A percentile compares a stretch with the other conserved stretches of the same genome.
Evolutionary conservation across 2,329 filamentous ascomycete species (phyloP).

Genomic region (Aspergillus awamori): DNA sequence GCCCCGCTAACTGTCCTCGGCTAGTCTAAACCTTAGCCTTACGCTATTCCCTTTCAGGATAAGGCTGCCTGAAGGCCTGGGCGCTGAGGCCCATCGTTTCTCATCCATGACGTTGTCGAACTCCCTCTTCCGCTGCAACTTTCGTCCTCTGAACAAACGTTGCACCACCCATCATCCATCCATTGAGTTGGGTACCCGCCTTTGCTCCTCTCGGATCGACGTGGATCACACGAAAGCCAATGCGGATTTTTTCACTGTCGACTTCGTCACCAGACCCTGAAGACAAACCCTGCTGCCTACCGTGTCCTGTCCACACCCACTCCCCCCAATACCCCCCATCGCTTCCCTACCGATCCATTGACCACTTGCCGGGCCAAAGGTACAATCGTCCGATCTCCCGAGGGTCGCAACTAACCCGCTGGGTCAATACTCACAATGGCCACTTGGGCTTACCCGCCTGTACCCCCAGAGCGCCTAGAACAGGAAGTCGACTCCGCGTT

Average conservation of each 20-base stretch:
- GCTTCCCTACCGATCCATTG: background rate
- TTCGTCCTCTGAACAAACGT: slow-evolving; percentile 24
- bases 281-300: slow-evolving; percentile 1
- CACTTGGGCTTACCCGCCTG: slow-evolving; percentile 63
- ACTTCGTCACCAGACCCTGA: slow-evolving; percentile 7
- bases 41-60: slow-evolving; percentile 23
- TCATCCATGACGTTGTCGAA: slow-evolving; percentile 37
- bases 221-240: slow-evolving; percentile 21
- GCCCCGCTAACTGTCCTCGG: slow-evolving; percentile 25
- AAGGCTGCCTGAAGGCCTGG: slow-evolving; percentile 17
- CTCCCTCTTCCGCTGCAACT: slow-evolving; percentile 12
- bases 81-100: slow-evolving; percentile 12
- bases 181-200: slow-evolving; percentile 14
- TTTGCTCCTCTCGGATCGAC: slow-evolving; percentile 22
- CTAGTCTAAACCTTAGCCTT: slow-evolving; percentile 24
- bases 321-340: background rate
- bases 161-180: slow-evolving; percentile 27
- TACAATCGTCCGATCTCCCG: slow-evolving; percentile 1
- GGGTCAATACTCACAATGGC: slow-evolving; percentile 53
- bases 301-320: too few relatives aligned
- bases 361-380: slow-evolving; percentile 4
- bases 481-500: slow-evolving; percentile 57
- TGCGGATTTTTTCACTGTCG: slow-evolving; percentile 21
- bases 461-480: slow-evolving; percentile 54
- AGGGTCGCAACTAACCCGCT: background rate